phyloP scores from a whole-genome alignment of 169 alveolate species.

The Plasmodium fragile region DNA sequence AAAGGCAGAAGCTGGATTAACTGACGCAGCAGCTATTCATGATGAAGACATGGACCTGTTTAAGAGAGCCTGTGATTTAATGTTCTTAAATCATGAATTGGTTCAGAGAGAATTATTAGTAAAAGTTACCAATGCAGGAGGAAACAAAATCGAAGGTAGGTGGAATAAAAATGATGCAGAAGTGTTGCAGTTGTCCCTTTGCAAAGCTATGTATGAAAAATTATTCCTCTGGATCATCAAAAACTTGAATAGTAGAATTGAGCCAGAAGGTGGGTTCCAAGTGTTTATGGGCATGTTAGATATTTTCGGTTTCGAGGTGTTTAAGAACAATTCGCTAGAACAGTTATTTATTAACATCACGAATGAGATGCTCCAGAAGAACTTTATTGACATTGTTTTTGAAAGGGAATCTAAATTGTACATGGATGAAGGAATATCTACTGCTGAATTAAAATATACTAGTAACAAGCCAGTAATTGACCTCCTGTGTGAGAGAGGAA shows the following conservation, averaged over 20 bases:
- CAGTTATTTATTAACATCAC: conserved; percentile 96
- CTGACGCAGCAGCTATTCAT: conserved; percentile 89
- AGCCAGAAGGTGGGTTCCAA: conserved; percentile 90
- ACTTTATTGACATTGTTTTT: conserved; percentile 96
- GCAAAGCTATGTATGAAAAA: conserved; percentile 96
- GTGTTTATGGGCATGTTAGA: conserved; percentile 96
- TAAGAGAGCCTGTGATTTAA: conserved; percentile 87
- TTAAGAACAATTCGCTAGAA: conserved; percentile 95
- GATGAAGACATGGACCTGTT: conserved; percentile 80
- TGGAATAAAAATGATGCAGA: conserved; percentile 90
- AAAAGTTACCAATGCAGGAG: conserved; percentile 89
- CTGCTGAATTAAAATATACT: conserved; percentile 88
- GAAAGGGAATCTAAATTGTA: conserved; percentile 93
- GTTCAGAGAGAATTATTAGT: conserved; percentile 86
- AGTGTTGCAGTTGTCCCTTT: conserved; percentile 89
- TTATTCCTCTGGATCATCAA: conserved; percentile 96
- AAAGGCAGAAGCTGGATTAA: conserved; percentile 90
- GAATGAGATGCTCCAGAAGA: conserved; percentile 96
- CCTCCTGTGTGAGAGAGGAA: conserved; percentile 81
- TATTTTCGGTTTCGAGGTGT: conserved; percentile 97
- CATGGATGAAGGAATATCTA: conserved; percentile 89
- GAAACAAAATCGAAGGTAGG: conserved; percentile 89
- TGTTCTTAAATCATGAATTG: conserved; percentile 85
- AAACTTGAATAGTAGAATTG: conserved; percentile 94
- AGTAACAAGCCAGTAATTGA: conserved; percentile 83